These are phyloP conservation scores for Fraxinus sp. DNA, from an alignment of 305 asterid genomes.

Conservation along the genomic window DNA sequence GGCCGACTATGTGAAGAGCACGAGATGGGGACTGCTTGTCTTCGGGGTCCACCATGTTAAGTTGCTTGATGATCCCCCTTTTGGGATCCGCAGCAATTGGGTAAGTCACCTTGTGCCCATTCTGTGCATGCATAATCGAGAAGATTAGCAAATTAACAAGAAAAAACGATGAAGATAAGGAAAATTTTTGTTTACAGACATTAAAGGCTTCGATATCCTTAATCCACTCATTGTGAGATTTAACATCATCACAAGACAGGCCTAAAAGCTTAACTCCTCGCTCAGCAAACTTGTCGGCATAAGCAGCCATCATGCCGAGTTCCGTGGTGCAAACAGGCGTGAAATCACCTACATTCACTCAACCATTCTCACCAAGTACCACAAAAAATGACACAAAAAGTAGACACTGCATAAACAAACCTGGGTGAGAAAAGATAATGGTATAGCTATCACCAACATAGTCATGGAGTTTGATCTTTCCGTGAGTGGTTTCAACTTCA, in stretches of 20 bases:
- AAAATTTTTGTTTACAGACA: background rate
- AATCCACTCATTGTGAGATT: slow-evolving; percentile 73
- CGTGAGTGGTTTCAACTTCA: slow-evolving; percentile 74
- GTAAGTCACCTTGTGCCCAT: slow-evolving; percentile 57
- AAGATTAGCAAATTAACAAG: background rate
- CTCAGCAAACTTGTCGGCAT: slow-evolving; percentile 57
- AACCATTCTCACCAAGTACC: background rate
- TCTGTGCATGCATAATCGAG: slow-evolving; percentile 13
- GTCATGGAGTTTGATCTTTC: slow-evolving; percentile 68
- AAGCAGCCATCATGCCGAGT: slow-evolving; percentile 74
- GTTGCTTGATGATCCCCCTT: slow-evolving; percentile 51
- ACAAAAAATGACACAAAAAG: background rate
- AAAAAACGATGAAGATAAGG: background rate
- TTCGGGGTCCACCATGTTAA: slow-evolving; percentile 91
- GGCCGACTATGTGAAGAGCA: slow-evolving; percentile 79
- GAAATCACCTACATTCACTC: slow-evolving; percentile 50
- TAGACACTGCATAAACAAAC: slow-evolving; percentile 13
- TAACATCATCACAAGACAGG: slow-evolving; percentile 63
- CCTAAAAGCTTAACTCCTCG: slow-evolving; percentile 79
- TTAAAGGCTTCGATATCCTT: slow-evolving; percentile 76
- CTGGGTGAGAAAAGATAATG: slow-evolving; percentile 88
- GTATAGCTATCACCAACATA: slow-evolving; percentile 51
- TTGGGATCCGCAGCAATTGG: slow-evolving; percentile 76
- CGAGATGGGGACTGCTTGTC: slow-evolving; percentile 70
- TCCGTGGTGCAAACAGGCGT: slow-evolving; percentile 95